Base-by-base conservation (phyloP, 73 alveolate species). In the Blepharisma japonicum region DNA sequence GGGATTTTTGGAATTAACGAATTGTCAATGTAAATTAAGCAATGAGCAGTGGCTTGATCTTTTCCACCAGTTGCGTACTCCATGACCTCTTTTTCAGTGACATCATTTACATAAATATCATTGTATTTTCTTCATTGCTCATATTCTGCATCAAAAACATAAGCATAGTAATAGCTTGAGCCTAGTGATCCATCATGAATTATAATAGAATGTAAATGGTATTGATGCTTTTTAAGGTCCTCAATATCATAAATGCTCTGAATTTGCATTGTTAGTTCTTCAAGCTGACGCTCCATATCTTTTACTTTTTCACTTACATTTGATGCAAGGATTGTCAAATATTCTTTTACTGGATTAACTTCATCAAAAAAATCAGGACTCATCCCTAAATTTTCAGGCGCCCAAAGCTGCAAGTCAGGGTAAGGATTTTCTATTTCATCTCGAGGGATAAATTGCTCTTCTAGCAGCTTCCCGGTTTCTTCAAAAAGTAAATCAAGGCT, bases 111-210 rank as follows among this genome's bases (percentile, higher is more conserved):
- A 77, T 83, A 56, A 47, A 85, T 89, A 66, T 91, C 97, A 74
- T 89, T 89, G 81, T 77, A 91, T 71, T 81, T 91, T 72, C 80
- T 61, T 91, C 94, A 91, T 46, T 55, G 42, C 46, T 84, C 71
- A 6, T 77, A 45, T 25, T 53, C 71, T 32, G 77, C 71, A 84
- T 96, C 99, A 23, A 80, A 82, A 46, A 96, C 95, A 80, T 68
- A 96, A 27, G 98, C 86, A 72, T 95, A 96, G 83, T 96, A 96
- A 86, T 96, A 99, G 4, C 99, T 99, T 32, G 91, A 51, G 56
- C 93, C 98, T 39, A 97, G 97, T 77, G 56, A 83, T 32, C 99
- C 99, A 55, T 91, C 93, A 83, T 96, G 99, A 47, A 96, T 82
- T 20, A 96, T 68, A 49, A 96, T 92, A 11, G 95, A 81, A 82